Base-by-base conservation (phyloP, 2,329 filamentous ascomycete species). In the Hypoxylon sp. region DNA sequence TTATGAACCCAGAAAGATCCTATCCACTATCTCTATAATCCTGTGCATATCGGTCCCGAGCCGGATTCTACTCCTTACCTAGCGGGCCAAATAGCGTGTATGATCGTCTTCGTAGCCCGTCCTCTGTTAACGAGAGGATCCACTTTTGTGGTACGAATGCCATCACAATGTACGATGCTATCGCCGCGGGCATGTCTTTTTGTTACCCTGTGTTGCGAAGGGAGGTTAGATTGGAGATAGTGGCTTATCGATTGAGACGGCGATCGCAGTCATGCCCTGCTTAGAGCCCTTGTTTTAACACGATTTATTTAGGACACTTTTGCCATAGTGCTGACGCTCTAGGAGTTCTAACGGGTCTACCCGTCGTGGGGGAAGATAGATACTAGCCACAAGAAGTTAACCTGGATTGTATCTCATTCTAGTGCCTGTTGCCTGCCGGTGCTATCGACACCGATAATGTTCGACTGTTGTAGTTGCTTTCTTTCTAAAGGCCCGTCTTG, bases 1-100 rank as follows among this genome's bases (percentile, higher is more conserved):
- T 27, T 40, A 40, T 35, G 37, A 55, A 27, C 37, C 25, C 22
- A 3, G 50, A 17, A 55, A 55, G 35, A 40, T 42, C 35, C 13
- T 54, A 53, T 37, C n/a, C 10, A 37, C 10, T n/a, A 25, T 14
- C 17, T 13, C 13, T 8, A 30, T 55, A 27, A 27, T 42, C 6
- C 5, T 22, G 33, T 17, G 10, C 22, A 30, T 35, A 11, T 55
- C 33, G 20, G 20, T 40, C 37, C 51, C 51, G 51, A 40, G 3
- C 33, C 13, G 17, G 22, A n/a, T 42, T 17, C 13, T 6, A 13
- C 4, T 22, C 35, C 51, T 25, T 42, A 42, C 31, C 50, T 30
- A 17, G 20, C 11, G n/a, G 35, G 6, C 8, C 13, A 14, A 42
- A 30, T 27, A 17, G 5, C 3, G 30, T 7, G 8, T 42, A 42